These are phyloP conservation scores for Diphasiastrum complanatum DNA, from an alignment of 83 land plant genomes.

Conservation along the genomic window DNA sequence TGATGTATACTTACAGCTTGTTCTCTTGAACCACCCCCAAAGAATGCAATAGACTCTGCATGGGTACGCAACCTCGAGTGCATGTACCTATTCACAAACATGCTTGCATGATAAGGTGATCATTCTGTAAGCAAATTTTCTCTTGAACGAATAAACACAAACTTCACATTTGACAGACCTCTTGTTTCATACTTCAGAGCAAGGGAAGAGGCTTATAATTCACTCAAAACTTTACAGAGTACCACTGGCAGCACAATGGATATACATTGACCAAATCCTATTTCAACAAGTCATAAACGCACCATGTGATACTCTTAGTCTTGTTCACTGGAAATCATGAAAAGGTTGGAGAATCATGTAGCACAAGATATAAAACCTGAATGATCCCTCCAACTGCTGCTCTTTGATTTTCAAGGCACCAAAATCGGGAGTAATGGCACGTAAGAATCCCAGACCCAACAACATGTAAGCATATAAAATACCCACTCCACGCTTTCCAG, in stretches of 20 bases:
- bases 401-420: conserved; percentile 81
- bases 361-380: conserved; percentile 48
- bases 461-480: conserved; percentile 94
- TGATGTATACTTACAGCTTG: conserved; percentile 86
- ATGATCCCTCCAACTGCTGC: conserved; percentile 89
- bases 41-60: conserved; percentile 99
- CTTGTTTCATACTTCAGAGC: too few species aligned
- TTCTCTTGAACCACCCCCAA: conserved; percentile 97
- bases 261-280: too few species aligned
- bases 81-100: conserved; percentile 84
- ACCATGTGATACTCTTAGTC: too few species aligned
- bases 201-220: too few species aligned
- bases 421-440: conserved; percentile 80
- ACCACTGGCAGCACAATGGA: too few species aligned
- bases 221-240: too few species aligned
- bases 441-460: conserved; percentile 85
- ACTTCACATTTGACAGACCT: too few species aligned
- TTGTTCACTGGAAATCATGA: too few species aligned
- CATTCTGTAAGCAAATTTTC: too few species aligned
- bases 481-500: conserved; percentile 81
- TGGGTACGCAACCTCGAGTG: conserved; percentile 88
- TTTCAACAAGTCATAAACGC: too few species aligned
- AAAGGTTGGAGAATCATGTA: background rate
- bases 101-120: too few species aligned
- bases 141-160: too few species aligned